phyloP scores from a whole-genome alignment of 2,329 filamentous ascomycete genomes.

The Cylindrodendrum hubeiense region DNA sequence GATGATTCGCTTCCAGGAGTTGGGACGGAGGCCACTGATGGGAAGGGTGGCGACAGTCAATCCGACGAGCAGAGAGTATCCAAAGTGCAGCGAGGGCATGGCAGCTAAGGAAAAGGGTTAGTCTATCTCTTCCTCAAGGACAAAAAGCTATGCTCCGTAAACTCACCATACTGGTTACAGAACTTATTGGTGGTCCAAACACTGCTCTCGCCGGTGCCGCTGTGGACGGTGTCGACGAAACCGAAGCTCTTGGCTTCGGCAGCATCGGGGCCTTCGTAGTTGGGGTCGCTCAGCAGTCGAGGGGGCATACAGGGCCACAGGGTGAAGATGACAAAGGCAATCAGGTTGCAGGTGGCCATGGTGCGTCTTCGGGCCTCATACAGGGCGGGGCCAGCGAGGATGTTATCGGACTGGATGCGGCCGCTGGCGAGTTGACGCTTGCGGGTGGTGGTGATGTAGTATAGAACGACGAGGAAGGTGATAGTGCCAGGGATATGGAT shows the following conservation, averaged over 20 bases:
- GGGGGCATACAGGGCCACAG: slow-evolving; percentile 75
- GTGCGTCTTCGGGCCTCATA: slow-evolving; percentile 70
- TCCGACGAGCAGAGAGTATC: slow-evolving; percentile 80
- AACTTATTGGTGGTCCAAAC: slow-evolving; percentile 72
- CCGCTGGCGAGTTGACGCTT: slow-evolving; percentile 55
- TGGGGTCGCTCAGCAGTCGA: slow-evolving; percentile 67
- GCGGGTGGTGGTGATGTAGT: slow-evolving; percentile 76
- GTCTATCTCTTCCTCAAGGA: not conserved
- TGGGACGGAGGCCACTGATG: slow-evolving; percentile 65
- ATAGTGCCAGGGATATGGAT: slow-evolving; percentile 85
- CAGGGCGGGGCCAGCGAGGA: slow-evolving; percentile 56
- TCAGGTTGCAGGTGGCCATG: slow-evolving; percentile 71
- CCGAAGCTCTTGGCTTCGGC: slow-evolving; percentile 70
- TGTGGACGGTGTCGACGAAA: slow-evolving; percentile 72
- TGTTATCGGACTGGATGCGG: slow-evolving; percentile 44
- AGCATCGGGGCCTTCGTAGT: slow-evolving; percentile 66
- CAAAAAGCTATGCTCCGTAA: not conserved
- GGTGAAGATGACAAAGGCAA: slow-evolving; percentile 73
- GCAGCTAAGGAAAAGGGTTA: slow-evolving; percentile 62
- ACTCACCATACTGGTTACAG: slow-evolving; percentile 79
- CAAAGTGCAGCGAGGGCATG: slow-evolving; percentile 83
- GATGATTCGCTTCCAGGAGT: slow-evolving; percentile 62
- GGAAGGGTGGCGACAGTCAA: slow-evolving; percentile 77
- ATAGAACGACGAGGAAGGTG: slow-evolving; percentile 73
- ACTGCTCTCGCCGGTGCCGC: slow-evolving; percentile 64